phyloP scores from a whole-genome alignment of 495 filamentous ascomycete genomes.

The Xylaria castorea region DNA sequence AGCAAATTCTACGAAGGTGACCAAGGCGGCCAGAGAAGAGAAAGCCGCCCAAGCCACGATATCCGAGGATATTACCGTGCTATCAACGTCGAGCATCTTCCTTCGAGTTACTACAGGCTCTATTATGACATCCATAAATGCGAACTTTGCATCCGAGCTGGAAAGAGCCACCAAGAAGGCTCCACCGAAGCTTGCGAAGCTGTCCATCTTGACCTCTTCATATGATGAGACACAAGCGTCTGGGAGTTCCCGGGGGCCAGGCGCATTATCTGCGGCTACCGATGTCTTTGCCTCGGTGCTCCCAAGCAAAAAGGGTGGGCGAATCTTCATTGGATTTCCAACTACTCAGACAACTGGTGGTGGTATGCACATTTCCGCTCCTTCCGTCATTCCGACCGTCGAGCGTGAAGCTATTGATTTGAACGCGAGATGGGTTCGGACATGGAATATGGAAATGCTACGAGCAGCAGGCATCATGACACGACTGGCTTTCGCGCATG shows the following conservation, averaged over 20 bases:
- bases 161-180: constrained; percentile 97
- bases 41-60: constrained; percentile 61
- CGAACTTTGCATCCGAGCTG: constrained; percentile 78
- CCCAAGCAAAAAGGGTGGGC: constrained; percentile 80
- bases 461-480: constrained; percentile 88
- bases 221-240: constrained; percentile 81
- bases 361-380: constrained; percentile 96
- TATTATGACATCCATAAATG: constrained; percentile 72
- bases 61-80: constrained; percentile 69
- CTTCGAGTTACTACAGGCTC: constrained; percentile 84
- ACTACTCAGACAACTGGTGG: constrained; percentile 96
- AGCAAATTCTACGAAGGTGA: constrained; percentile 49
- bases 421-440: constrained; percentile 90
- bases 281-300: constrained; percentile 91
- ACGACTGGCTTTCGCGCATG: constrained; percentile 82
- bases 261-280: constrained; percentile 59
- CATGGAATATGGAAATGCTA: constrained; percentile 97
- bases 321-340: constrained; percentile 96
- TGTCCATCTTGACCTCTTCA: constrained; percentile 88
- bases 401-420: constrained; percentile 96
- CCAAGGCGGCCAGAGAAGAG: constrained; percentile 59
- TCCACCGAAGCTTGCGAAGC: constrained; percentile 82
- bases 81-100: constrained; percentile 78
- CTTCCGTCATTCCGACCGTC: constrained; percentile 97
- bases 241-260: constrained; percentile 50